Conservation (phyloP, 2,329 filamentous ascomycete species). For the Hypoxylon rubiginosum region DNA sequence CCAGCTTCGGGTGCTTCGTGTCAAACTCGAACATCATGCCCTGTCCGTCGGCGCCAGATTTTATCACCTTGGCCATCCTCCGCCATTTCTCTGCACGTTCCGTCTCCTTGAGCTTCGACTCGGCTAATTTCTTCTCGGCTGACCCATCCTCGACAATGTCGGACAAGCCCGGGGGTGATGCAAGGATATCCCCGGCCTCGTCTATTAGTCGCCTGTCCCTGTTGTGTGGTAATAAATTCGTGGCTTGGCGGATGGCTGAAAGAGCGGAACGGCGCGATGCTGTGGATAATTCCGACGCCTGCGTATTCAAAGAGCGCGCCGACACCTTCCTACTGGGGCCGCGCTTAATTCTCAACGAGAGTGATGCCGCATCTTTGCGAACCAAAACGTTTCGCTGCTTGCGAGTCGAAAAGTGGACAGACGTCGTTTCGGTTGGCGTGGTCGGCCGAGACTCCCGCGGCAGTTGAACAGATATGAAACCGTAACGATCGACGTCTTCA, state of each 20-base stretch:
- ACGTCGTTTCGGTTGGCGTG: constrained; percentile 58
- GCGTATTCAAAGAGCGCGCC: constrained; percentile 70
- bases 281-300: constrained; percentile 65
- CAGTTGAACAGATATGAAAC: constrained; percentile 69
- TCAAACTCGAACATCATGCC: constrained; percentile 84
- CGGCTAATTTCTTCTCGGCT: constrained; percentile 65
- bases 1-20: constrained; percentile 82
- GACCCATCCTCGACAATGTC: constrained; percentile 69
- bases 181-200: constrained; percentile 76
- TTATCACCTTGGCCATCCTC: constrained; percentile 72
- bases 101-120: constrained; percentile 73
- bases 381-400: constrained; percentile 62
- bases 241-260: constrained; percentile 68
- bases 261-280: constrained; percentile 67
- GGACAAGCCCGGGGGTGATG: constrained; percentile 68
- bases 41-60: constrained; percentile 64
- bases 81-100: constrained; percentile 76
- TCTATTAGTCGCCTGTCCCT: constrained; percentile 72
- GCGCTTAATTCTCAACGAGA: constrained; percentile 58
- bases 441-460: constrained; percentile 58
- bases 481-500: constrained; percentile 75
- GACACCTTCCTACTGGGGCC: constrained; percentile 68
- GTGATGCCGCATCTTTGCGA: constrained; percentile 56
- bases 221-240: constrained; percentile 72
- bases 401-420: constrained; percentile 59